Base-by-base conservation (phyloP, 805 yeast species). In the Saccharomyces mikatae region DNA sequence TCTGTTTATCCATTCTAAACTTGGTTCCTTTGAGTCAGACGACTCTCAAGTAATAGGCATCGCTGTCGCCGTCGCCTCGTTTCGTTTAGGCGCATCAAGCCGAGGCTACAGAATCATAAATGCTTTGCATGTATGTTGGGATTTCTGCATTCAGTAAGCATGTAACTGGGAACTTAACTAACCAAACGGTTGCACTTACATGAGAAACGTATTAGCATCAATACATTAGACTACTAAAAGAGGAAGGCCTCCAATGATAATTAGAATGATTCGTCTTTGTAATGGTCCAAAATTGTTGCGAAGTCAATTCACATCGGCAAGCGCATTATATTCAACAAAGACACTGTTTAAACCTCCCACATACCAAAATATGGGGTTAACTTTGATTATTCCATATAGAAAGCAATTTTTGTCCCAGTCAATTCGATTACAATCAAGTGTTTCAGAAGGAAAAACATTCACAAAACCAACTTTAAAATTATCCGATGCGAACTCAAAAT, bases 401-500 rank as follows among this genome's bases (percentile, higher is more conserved):
- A 36, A 36, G 24, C 24, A 17, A 8, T 36, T 36, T 17, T 6
- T 36, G 13, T 6, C 8, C 6, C 44, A 9, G 2, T 17, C 44
- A 9, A 36, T 36, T 17, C 24, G 44, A 17, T 17, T 36, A 10
- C 24, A n/a, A 8, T 36, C 44, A 36, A 17, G 24, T 11, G 4
- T 17, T 36, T 3, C 24, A 11, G 13, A 36, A 9, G 44, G 44
- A 36, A 36, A 36, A 24, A 8, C n/a, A 11, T 24, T 22, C 21
- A 10, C 30, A 41, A 26, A 32, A 11, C 44, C 44, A 10, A 36
- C 44, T 36, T 36, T 36, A 6, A 65, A 65, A 48, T 60, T 69
- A 6, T 67, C 72, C 0, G 62, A 68, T 8, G 69, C 63, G 47
- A 74, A 70, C 51, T 67, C 71, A 11, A 69, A 67, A 55, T 70